Conservation (phyloP, 768 basidiomycete genomes). For the Mycena belliarum region DNA sequence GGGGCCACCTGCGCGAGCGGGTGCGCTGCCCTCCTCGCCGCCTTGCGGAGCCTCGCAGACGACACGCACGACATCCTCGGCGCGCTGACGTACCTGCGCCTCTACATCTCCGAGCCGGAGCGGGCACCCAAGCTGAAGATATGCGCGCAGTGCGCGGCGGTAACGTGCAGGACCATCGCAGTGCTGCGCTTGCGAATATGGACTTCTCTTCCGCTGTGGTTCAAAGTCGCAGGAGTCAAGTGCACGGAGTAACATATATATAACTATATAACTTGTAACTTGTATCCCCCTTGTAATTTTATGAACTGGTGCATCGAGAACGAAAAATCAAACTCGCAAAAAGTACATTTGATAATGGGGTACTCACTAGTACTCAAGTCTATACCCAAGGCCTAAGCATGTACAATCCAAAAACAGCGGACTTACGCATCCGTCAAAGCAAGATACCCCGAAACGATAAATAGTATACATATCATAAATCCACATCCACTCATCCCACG, state of each 20-base stretch:
- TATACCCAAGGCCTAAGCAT: background rate
- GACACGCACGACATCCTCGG: constrained; percentile 1
- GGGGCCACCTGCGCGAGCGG: background rate
- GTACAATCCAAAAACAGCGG: background rate
- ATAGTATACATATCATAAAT: constrained; percentile 1
- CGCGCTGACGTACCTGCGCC: constrained; percentile 5
- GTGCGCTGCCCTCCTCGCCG: background rate
- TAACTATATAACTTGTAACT: no score
- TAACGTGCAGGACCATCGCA: background rate
- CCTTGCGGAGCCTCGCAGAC: background rate
- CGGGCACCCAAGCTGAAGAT: background rate
- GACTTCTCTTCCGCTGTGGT: background rate
- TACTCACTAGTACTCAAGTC: background rate
- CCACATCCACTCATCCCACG: constrained; percentile 46
- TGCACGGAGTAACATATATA: background rate
- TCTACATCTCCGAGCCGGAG: background rate
- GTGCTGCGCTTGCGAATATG: background rate
- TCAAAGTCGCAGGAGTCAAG: background rate
- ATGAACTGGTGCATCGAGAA: background rate
- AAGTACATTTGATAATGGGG: constrained; percentile 9
- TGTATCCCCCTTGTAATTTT: no score
- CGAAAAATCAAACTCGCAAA: background rate
- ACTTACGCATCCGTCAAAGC: background rate
- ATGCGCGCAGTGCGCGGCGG: background rate
- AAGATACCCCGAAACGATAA: background rate